A percentile compares a stretch with the other conserved stretches of the same genome.
Conservation (phyloP, 805 yeast species). For the Clavispora asparagi region DNA sequence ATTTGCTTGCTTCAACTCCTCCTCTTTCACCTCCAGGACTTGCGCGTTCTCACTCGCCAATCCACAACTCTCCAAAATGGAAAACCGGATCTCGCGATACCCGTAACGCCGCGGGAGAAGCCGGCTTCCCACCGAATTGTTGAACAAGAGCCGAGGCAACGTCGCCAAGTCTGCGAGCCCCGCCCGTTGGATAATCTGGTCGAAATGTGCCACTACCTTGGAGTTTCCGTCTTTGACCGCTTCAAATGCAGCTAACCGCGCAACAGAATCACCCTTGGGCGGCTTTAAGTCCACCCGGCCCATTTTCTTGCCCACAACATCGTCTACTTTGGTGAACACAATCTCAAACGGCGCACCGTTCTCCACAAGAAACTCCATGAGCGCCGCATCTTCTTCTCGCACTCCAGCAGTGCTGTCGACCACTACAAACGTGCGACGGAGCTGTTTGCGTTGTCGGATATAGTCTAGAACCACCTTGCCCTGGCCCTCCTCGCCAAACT, state of each 20-base stretch:
- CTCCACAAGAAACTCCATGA: conserved; percentile 45
- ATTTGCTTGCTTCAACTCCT: not conserved
- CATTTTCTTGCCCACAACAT: conserved; percentile 27
- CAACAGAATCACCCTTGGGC: conserved; percentile 3
- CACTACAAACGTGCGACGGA: conserved; percentile 57
- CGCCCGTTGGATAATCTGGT: conserved; percentile 32
- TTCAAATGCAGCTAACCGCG: conserved; percentile 7
- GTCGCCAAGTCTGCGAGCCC: conserved; percentile 33
- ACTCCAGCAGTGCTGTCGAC: conserved; percentile 59
- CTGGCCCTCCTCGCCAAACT: conserved; percentile 56
- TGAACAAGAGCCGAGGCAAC: conserved; percentile 44
- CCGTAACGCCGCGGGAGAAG: conserved; percentile 43
- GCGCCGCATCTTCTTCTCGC: conserved; percentile 47
- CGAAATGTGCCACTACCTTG: conserved; percentile 22
- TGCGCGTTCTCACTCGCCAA: conserved; percentile 9
- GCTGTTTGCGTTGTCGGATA: conserved; percentile 45
- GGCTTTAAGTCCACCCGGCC: conserved; percentile 12
- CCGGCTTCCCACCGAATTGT: conserved; percentile 41
- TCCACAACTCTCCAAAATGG: conserved; percentile 53
- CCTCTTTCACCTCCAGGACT: conserved; percentile 1
- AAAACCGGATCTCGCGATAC: conserved; percentile 44
- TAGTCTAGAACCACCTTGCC: conserved; percentile 68
- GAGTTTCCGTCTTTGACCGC: conserved; percentile 18
- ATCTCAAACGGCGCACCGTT: conserved; percentile 68
- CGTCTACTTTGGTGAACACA: conserved; percentile 74